Conservation (phyloP, 371 early-diverging fungal genomes). For the Parasitella parasitica region DNA sequence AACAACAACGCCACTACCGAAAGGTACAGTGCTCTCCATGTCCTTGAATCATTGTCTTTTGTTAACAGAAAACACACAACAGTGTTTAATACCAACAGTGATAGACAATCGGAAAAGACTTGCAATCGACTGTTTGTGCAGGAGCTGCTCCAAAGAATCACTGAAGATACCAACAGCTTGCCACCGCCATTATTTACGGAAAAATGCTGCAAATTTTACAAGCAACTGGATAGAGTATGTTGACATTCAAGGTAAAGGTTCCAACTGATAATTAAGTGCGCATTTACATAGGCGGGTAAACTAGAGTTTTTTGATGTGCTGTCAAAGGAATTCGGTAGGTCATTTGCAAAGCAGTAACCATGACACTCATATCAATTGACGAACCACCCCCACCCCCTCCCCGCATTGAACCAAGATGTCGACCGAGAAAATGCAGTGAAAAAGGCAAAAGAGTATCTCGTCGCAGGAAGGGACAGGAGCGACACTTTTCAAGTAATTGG, state of each 20-base stretch:
- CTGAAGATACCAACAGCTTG: slow-evolving; percentile 19
- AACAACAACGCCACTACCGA: background rate
- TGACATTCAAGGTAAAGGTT: background rate
- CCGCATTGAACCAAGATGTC: no score
- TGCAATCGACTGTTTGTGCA: background rate
- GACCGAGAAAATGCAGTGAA: slow-evolving; percentile 32
- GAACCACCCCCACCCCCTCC: no score
- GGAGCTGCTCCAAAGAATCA: slow-evolving; percentile 10
- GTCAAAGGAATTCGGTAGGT: slow-evolving; percentile 60
- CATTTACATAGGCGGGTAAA: slow-evolving; percentile 38
- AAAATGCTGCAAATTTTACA: slow-evolving; percentile 66
- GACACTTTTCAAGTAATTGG: background rate
- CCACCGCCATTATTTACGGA: slow-evolving; percentile 56
- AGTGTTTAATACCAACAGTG: background rate
- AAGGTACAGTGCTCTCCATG: no score
- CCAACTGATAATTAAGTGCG: no score
- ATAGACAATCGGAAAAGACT: background rate
- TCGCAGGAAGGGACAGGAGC: background rate
- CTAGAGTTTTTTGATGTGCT: slow-evolving; percentile 54
- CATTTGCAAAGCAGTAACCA: background rate
- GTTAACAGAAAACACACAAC: background rate
- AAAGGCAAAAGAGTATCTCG: slow-evolving; percentile 1
- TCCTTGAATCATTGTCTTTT: no score
- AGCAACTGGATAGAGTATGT: slow-evolving; percentile 46
- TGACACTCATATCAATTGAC: no score